A percentile compares a stretch with the other conserved stretches of the same genome.
phyloP scores from a whole-genome alignment of 2,329 filamentous ascomycete species.

The Emergomyces africanus region DNA sequence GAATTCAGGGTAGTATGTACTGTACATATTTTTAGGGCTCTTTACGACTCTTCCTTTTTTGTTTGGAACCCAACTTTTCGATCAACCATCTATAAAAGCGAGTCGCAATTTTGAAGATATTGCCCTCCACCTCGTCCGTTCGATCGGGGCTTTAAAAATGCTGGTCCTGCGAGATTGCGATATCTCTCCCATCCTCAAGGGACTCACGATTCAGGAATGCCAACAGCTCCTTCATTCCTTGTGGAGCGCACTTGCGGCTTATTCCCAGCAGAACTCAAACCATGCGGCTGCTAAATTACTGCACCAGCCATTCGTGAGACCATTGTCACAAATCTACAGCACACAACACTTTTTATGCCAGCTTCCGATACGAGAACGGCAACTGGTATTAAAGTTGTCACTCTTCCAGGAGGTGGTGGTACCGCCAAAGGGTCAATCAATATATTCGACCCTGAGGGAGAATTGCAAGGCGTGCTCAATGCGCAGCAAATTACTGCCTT shows the following conservation, averaged over 20 bases:
- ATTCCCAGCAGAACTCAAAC: slow-evolving; percentile 18
- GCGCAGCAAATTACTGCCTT: slow-evolving; percentile 67
- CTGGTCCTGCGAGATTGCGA: slow-evolving; percentile 10
- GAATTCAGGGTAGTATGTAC: no score
- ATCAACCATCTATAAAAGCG: background rate
- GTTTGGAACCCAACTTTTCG: no score
- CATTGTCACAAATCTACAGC: slow-evolving; percentile 27
- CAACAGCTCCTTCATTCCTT: slow-evolving; percentile 25
- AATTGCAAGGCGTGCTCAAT: slow-evolving; percentile 55
- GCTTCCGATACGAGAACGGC: slow-evolving; percentile 46
- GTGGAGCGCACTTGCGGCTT: slow-evolving; percentile 21
- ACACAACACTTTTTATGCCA: slow-evolving; percentile 62
- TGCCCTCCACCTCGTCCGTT: background rate
- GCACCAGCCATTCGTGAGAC: slow-evolving; percentile 31
- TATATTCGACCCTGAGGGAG: slow-evolving; percentile 51
- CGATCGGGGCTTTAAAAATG: slow-evolving; percentile 5
- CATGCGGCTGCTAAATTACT: slow-evolving; percentile 18
- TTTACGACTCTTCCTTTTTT: no score
- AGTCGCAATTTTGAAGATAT: background rate
- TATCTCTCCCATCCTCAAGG: slow-evolving; percentile 21
- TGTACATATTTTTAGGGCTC: no score
- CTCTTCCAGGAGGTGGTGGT: slow-evolving; percentile 36
- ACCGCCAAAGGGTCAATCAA: slow-evolving; percentile 55
- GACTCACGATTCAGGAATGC: slow-evolving; percentile 21
- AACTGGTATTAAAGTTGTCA: slow-evolving; percentile 62